These are phyloP conservation scores for Diplodia sapinea DNA, from an alignment of 2,329 filamentous ascomycete species.

Conservation along the genomic window DNA sequence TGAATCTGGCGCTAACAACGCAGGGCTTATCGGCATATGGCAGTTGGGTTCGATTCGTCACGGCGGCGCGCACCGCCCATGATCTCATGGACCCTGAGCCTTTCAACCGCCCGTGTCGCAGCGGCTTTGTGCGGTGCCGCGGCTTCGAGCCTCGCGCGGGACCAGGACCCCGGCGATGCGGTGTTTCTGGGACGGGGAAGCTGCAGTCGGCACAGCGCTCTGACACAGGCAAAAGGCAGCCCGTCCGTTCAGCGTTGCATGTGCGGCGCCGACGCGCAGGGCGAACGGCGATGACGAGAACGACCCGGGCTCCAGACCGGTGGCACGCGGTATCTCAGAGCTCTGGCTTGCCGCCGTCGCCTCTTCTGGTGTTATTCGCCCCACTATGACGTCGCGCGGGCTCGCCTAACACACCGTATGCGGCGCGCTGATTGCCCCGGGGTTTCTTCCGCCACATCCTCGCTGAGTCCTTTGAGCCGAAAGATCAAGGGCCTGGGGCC, in stretches of 20 bases:
- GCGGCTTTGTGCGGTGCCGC: conserved; percentile 16
- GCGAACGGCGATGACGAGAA: conserved; percentile 15
- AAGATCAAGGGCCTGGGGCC: background rate
- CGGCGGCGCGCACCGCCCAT: conserved; percentile 13
- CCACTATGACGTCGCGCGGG: conserved; percentile 27
- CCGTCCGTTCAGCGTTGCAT: conserved; percentile 27
- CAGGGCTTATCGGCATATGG: conserved; percentile 30
- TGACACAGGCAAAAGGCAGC: conserved; percentile 19
- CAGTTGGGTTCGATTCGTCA: conserved; percentile 12
- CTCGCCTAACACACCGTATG: conserved; percentile 30
- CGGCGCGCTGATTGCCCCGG: conserved; percentile 24
- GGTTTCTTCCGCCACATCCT: background rate
- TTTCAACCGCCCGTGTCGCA: background rate
- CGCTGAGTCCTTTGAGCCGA: conserved; percentile 25
- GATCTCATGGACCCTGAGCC: conserved; percentile 28
- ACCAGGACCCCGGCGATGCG: background rate
- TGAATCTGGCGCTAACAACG: conserved; percentile 24
- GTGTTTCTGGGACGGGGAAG: background rate
- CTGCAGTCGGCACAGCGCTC: conserved; percentile 10
- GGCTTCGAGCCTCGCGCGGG: background rate
- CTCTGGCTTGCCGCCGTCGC: conserved; percentile 25
- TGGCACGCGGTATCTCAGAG: conserved; percentile 24
- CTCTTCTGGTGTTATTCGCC: conserved; percentile 26
- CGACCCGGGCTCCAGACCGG: conserved; percentile 20
- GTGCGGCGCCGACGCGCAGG: conserved; percentile 16